These are phyloP conservation scores for Posidonia oceanica DNA, from an alignment of 116 monocot genomes.

Conservation along the genomic window DNA sequence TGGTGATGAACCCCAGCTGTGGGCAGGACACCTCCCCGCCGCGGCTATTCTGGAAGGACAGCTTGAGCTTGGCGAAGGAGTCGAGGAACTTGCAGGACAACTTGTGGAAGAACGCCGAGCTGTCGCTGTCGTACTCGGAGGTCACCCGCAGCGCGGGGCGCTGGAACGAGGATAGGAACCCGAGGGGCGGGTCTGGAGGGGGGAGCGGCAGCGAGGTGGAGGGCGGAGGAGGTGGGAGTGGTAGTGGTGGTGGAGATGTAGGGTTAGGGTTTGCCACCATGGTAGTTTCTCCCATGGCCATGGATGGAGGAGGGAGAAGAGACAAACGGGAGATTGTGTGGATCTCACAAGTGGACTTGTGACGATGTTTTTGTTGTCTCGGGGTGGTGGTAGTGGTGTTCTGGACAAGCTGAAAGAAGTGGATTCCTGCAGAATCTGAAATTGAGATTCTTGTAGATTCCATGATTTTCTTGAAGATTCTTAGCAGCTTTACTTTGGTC, in stretches of 20 bases:
- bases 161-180: constrained; percentile 1
- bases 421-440: too few relatives aligned
- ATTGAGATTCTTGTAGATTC: too few relatives aligned
- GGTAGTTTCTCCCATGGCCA: neutral
- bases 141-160: constrained; percentile 59
- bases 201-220: constrained; percentile 1
- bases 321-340: neutral
- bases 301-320: neutral
- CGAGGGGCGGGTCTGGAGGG: neutral
- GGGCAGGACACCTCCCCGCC: constrained; percentile 39
- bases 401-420: too few relatives aligned
- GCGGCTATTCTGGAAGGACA: constrained; percentile 60
- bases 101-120: constrained; percentile 57
- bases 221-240: constrained; percentile 3
- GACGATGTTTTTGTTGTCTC: too few relatives aligned
- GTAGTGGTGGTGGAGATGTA: neutral
- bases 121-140: constrained; percentile 84
- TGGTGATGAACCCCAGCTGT: constrained; percentile 52
- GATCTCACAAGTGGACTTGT: neutral
- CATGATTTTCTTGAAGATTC: too few relatives aligned
- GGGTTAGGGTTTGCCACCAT: neutral
- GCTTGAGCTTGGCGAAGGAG: constrained; percentile 71
- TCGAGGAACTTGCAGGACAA: constrained; percentile 67
- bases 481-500: too few relatives aligned
- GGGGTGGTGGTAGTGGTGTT: too few relatives aligned